These are phyloP conservation scores for Emmonsia crescens DNA, from an alignment of 2,329 filamentous ascomycete genomes.

Conservation along the genomic window DNA sequence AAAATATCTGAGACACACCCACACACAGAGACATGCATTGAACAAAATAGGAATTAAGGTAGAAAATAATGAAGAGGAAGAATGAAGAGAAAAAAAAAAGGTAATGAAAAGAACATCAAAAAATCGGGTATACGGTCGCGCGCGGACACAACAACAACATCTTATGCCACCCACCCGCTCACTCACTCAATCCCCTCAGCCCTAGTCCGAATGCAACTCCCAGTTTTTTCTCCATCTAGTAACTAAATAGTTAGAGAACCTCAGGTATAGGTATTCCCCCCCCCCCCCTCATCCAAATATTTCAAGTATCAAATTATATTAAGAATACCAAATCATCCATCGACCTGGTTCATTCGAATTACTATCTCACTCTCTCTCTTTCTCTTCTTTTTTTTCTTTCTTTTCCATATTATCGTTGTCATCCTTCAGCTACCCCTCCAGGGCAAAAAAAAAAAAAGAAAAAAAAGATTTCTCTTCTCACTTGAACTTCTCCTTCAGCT, in stretches of 20 bases:
- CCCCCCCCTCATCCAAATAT: too few relatives aligned
- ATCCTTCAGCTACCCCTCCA: neutral
- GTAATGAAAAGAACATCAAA: neutral
- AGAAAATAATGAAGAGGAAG: neutral
- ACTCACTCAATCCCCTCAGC: neutral
- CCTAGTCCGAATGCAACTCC: neutral
- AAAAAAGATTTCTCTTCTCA: constrained; percentile 9
- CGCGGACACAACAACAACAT: neutral
- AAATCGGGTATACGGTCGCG: neutral
- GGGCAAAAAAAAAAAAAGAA: neutral
- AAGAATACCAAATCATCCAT: too few relatives aligned
- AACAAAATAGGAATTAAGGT: neutral
- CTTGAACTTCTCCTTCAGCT: constrained; percentile 45
- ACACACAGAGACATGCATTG: too few relatives aligned
- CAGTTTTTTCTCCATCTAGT: neutral
- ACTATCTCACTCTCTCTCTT: neutral
- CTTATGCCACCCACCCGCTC: neutral
- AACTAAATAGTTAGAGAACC: too few relatives aligned
- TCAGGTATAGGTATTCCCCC: too few relatives aligned
- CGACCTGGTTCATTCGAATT: too few relatives aligned
- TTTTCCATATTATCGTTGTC: neutral
- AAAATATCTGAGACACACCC: too few relatives aligned
- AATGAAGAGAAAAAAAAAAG: constrained; percentile 1
- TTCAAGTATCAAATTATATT: too few relatives aligned
- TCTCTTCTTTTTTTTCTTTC: neutral